Base-by-base conservation (phyloP, 352 stramenopile genomes). In the Pseudoperonospora humuli region DNA sequence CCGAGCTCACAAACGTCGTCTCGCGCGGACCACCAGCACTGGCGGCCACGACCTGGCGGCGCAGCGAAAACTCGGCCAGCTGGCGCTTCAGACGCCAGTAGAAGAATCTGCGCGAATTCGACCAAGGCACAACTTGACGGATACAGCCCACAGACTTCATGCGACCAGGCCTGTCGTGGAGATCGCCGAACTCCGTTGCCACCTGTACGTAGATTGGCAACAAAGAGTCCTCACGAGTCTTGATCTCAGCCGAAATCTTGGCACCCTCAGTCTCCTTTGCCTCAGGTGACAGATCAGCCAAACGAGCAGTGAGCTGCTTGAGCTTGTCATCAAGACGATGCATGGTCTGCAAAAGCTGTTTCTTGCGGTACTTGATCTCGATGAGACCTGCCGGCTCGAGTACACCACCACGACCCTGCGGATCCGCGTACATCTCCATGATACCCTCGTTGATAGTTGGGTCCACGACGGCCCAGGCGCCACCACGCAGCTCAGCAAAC, bases 371-470 rank as follows among this genome's bases (percentile, higher is more conserved):
- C 80, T 99, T 99, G 62, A 99, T 99, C 66, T 91, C 94, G 26
- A 98, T 97, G 39, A 93, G 57, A 57, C 97, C 97, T 37, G 97
- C 96, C 5, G 97, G 95, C 73, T 99, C 97, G 7, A 99, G 75
- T 26, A 99, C 96, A 57, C 96, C 96, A 63, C 96, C 97, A 32
- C 95, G 80, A 31, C 93, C 90, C 24, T 73, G 78, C 24, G 85
- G 70, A 50, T 97, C 88, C 18, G 96, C 95, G 76, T 99, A 99
- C 96, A 99, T 99, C 79, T 99, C 97, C 96, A 99, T 99, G 45
- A 98, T 94, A 45, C 92, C 87, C 15, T 95, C 65, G 70, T 99
- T 99, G 75, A 99, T 99, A 14, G 96, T 99, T 27, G 92, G 82
- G 85, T 99, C 97, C 9, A 99, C 91, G 10, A 99, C 97, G 25